phyloP scores from a whole-genome alignment of 257 asterid species.

The Ajuga chamaepitys region DNA sequence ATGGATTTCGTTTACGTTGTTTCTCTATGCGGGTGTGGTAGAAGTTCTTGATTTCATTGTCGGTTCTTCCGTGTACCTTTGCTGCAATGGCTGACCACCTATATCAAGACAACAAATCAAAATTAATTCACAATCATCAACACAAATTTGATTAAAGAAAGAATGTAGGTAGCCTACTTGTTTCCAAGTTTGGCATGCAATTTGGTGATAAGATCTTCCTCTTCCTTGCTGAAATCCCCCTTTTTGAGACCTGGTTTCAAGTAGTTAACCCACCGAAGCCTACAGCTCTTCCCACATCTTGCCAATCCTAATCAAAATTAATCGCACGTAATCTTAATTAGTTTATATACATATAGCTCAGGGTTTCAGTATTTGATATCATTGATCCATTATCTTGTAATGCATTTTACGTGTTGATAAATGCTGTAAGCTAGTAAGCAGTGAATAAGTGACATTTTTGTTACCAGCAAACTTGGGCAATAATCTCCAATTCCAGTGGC shows the following conservation, averaged over 20 bases:
- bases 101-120: background rate
- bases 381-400: too few species aligned
- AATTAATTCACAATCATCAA: background rate
- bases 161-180: constrained; percentile 1
- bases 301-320: constrained; percentile 21
- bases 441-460: too few species aligned
- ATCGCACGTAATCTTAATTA: too few species aligned
- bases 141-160: background rate
- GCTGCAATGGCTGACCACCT: constrained; percentile 32
- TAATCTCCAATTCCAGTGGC: constrained; percentile 38
- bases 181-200: constrained; percentile 24
- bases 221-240: constrained; percentile 23
- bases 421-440: too few species aligned
- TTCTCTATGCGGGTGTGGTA: constrained; percentile 22
- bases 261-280: constrained; percentile 30
- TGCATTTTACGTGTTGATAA: too few species aligned
- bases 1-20: background rate
- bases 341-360: too few species aligned
- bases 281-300: constrained; percentile 36
- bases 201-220: constrained; percentile 15
- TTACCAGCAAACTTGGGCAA: constrained; percentile 33
- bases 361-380: too few species aligned
- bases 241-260: constrained; percentile 24
- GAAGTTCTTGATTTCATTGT: constrained; percentile 28
- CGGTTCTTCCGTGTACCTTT: constrained; percentile 24